Conservation (phyloP, 345 rosid genomes). For the Theobroma cacao region DNA sequence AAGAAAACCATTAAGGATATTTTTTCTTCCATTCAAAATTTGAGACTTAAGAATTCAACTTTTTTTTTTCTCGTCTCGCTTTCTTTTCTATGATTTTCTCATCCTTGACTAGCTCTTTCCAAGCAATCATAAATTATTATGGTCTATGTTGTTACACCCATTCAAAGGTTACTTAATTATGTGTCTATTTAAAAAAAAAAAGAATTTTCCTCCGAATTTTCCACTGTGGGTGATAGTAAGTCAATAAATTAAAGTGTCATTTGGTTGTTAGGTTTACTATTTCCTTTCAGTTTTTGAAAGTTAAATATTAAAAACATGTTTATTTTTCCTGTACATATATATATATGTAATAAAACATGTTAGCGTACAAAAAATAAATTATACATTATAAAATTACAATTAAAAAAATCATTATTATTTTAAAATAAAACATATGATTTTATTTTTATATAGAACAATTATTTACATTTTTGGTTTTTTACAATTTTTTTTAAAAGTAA, state of each 20-base stretch:
- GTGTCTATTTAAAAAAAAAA: no score
- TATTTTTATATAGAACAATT: no score
- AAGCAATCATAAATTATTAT: background rate
- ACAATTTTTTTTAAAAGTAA: no score
- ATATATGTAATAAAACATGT: background rate
- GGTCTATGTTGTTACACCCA: background rate
- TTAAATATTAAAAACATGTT: background rate
- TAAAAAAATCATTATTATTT: no score
- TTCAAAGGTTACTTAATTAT: background rate
- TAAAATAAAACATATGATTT: no score
- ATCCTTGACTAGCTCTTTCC: background rate
- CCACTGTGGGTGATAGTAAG: background rate
- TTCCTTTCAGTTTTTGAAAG: background rate
- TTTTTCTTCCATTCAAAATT: background rate
- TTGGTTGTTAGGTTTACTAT: background rate
- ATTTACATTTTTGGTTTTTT: no score
- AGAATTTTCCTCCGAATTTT: background rate
- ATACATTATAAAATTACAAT: background rate
- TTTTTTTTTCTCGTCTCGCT: background rate
- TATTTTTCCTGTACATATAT: background rate
- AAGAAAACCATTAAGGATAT: no score
- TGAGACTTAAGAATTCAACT: background rate
- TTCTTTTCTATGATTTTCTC: background rate
- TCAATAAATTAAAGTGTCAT: background rate
- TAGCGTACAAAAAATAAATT: no score